A percentile compares a stretch with the other conserved stretches of the same genome.
Evolutionary conservation across 345 rosid genomes (phyloP).

Genomic region (Raphanus raphanistrum): DNA sequence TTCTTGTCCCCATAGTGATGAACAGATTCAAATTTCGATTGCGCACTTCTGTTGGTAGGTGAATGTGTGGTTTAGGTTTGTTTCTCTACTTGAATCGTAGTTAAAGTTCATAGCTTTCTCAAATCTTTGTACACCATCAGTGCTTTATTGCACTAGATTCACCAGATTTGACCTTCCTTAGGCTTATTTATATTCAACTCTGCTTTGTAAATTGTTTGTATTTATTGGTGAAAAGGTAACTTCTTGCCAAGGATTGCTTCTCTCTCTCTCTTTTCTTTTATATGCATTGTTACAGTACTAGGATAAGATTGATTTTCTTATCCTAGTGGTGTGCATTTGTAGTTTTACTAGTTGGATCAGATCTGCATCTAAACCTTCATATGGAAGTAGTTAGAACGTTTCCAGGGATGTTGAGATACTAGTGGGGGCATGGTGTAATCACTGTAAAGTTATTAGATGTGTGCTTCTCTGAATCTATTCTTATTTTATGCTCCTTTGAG

Average conservation of each 20-base stretch:
- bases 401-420: background rate
- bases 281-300: background rate
- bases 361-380: constrained; percentile 12
- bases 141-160: constrained; percentile 12
- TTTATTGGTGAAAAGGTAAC: background rate
- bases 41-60: constrained; percentile 10
- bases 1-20: background rate
- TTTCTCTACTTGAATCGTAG: background rate
- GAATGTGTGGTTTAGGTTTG: constrained; percentile 26
- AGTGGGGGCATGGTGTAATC: background rate
- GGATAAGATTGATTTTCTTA: background rate
- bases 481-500: background rate
- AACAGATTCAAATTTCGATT: constrained; percentile 14
- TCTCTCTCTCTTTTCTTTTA: background rate
- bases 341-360: constrained; percentile 5
- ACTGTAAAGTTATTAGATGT: background rate
- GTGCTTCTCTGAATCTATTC: background rate
- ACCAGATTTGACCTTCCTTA: background rate
- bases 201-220: background rate
- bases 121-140: too few relatives aligned
- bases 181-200: background rate
- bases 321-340: constrained; percentile 21
- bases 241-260: constrained; percentile 6
- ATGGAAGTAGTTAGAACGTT: constrained; percentile 15
- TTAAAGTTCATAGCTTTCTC: background rate